Evolutionary conservation across 495 filamentous ascomycete genomes (phyloP), one percentile per base, ranked within the genome.

Genomic region (Xanthoparmelia taractica): DNA sequence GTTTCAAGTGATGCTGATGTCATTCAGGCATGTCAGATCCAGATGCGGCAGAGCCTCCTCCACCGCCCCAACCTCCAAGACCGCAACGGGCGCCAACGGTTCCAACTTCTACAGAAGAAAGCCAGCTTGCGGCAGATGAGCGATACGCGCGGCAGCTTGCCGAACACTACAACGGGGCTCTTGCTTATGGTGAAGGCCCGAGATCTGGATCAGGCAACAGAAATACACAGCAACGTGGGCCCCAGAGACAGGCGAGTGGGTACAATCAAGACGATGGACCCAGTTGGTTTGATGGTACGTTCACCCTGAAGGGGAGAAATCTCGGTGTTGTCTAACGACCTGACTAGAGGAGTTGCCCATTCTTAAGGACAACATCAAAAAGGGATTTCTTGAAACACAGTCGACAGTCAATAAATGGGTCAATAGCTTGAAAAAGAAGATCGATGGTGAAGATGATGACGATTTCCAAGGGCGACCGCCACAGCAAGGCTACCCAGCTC

Each of bases 381-480:
- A 97, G 76, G 94, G 94, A 2, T 97, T 98, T 75, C 61, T 94
- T 45, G 91, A 97, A 65, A 98, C 94, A 29, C 94, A 98, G 77
- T 83, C 81, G 17, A 96, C 87, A 71, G 89, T 98, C 70, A 97
- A 95, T 76, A 80, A 84, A 55, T 97, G 93, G 93, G 87, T 98
- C 57, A 87, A 83, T 54, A 90, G 86, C 67, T 75, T 98, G 62
- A 94, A 88, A 75, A 97, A 97, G 82, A 85, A 82, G 72, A 83
- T 97, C 23, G 92, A 97, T 71, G 92, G 92, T 61, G 87, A 92
- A 50, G 89, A 91, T 33, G 79, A 85, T 15, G 80, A 83, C 25
- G 74, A 77, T 36, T 67, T 65, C 66, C 75, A 74, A 69, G 48
- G 70, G 72, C 59, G 63, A 73, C 62, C 75, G 68, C 59, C 79